Base-by-base conservation (phyloP, 1,284 basidiomycete genomes). In the Lignosus rhinocerotis region DNA sequence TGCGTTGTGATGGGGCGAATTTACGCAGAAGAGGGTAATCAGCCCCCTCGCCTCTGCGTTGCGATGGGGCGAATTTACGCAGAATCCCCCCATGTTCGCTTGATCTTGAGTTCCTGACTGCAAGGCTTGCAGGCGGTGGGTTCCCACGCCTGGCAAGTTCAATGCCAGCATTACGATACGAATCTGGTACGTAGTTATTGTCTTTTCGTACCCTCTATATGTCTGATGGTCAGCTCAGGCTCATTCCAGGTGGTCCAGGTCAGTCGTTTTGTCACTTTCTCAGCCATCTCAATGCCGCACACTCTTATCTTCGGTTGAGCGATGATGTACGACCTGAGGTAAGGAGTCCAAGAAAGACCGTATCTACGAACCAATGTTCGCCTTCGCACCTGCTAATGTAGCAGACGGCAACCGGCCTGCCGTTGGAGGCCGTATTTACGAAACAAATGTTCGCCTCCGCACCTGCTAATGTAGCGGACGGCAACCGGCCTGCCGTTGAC, bases 151-250 rank as follows among this genome's bases (percentile, higher is more conserved):
- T 55, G 53, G 53, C 19, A 49, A 21, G 30, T 49, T 12, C 47
- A 55, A 31, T 55, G 53, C 31, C 31, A 43, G 34, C 45, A 55
- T 11, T 55, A 46, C 16, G 41, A 38, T 16, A 12, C 47, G n/a
- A 33, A 44, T 7, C 9, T 19, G 32, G 53, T 55, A 19, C 14
- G 53, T 49, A 19, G 33, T 21, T 34, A 16, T 32, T 17, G 9
- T 10, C 33, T 3, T 30, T 12, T n/a, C 8, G 10, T 50, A 30
- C 17, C 21, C 17, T 16, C 1, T 3, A 14, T 2, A 10, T 1
- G 3, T 11, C 43, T 45, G 3, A 19, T 30, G 6, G 8, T 19
- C 39, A n/a, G 19, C 14, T 12, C 8, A 17, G 6, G 19, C 14
- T 12, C 8, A 17, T 10, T 39, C 21, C 10, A 50, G 19, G 11